Conservation (phyloP, 169 alveolate genomes). For the Cytauxzoon felis region DNA sequence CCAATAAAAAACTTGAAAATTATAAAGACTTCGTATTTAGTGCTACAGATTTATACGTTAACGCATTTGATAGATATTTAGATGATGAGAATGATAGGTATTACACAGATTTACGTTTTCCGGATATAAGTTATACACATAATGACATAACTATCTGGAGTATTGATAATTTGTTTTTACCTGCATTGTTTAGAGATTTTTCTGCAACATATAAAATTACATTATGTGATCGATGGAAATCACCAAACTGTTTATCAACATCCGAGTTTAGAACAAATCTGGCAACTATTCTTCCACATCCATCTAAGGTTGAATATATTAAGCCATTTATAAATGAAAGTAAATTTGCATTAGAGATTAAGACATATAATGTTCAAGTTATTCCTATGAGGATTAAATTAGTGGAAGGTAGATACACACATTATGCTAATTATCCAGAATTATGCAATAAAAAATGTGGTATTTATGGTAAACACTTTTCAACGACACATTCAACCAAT, state of each 20-base stretch:
- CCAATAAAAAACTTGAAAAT: no score
- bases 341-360: not conserved
- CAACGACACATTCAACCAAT: not conserved
- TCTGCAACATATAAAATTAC: conserved; percentile 1
- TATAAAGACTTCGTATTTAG: not conserved
- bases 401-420: conserved; percentile 4
- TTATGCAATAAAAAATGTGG: conserved; percentile 11
- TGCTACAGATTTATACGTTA: not conserved
- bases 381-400: conserved; percentile 1
- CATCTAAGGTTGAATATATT: not conserved
- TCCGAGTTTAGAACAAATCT: conserved; percentile 16
- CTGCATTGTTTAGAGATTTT: not conserved
- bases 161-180: not conserved
- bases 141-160: not conserved
- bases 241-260: conserved; percentile 26
- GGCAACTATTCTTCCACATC: conserved; percentile 30
- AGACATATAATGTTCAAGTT: no score
- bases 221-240: conserved; percentile 54
- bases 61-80: not conserved
- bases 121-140: conserved; percentile 1
- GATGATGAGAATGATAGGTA: not conserved
- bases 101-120: conserved; percentile 3
- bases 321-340: not conserved
- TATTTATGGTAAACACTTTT: not conserved
- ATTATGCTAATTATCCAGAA: conserved; percentile 15